Evolutionary conservation across 768 basidiomycete species (phyloP).

Genomic region (Tephrocybe sp.): DNA sequence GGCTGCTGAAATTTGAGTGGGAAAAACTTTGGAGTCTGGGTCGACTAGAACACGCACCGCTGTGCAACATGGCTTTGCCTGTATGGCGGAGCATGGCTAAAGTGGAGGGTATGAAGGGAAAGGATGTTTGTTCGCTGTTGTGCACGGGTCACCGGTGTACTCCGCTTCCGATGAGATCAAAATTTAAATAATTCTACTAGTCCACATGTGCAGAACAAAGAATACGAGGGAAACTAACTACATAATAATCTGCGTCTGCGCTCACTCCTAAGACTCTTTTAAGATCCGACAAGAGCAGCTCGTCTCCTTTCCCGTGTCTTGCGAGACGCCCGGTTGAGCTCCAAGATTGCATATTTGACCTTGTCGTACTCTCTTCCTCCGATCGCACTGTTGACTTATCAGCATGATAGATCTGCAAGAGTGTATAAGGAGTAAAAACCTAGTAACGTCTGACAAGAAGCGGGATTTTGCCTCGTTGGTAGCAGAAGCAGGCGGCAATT

Average conservation of each 20-base stretch:
- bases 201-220: no score
- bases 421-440: slow-evolving; percentile 47
- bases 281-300: slow-evolving; percentile 35
- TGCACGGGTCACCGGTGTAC: slow-evolving; percentile 6
- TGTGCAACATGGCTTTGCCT: slow-evolving; percentile 53
- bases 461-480: slow-evolving; percentile 66
- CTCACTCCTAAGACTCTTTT: background rate
- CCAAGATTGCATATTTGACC: slow-evolving; percentile 76
- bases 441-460: slow-evolving; percentile 74
- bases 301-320: slow-evolving; percentile 69
- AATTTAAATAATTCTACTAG: background rate
- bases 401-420: background rate
- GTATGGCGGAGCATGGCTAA: slow-evolving; percentile 59
- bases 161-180: slow-evolving; percentile 4
- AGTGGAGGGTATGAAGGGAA: slow-evolving; percentile 1
- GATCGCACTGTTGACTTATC: slow-evolving; percentile 49
- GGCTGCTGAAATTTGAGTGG: slow-evolving; percentile 32
- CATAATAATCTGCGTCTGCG: slow-evolving; percentile 3
- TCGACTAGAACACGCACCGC: slow-evolving; percentile 39
- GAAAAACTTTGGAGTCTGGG: background rate
- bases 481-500: slow-evolving; percentile 58
- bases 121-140: slow-evolving; percentile 7
- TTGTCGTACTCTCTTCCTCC: slow-evolving; percentile 69
- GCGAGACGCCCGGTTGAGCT: slow-evolving; percentile 70
- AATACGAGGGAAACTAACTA: slow-evolving; percentile 1